A percentile compares a stretch with the other conserved stretches of the same genome.
Conservation (phyloP, 306 rosid genomes). For the Mimosa bimucronata region DNA sequence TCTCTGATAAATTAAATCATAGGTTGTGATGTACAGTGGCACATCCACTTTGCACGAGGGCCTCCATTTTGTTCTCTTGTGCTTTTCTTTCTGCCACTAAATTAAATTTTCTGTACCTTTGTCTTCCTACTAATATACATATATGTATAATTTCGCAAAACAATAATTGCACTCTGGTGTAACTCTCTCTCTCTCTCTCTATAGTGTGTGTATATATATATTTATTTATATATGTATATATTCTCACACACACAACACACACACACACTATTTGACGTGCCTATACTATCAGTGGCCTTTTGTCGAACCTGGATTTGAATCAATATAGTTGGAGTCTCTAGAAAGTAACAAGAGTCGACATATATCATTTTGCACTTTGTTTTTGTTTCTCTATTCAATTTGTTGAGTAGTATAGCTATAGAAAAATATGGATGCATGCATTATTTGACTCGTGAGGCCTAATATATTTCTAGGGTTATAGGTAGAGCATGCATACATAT, state of each 20-base stretch:
- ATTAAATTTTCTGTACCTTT: constrained; percentile 29
- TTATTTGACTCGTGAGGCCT: not conserved
- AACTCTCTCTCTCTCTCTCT: constrained; percentile 13
- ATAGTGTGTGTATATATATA: too few species aligned
- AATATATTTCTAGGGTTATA: not conserved
- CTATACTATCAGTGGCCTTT: not conserved
- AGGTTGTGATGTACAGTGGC: constrained; percentile 52
- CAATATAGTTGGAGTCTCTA: not conserved
- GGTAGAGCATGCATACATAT: not conserved
- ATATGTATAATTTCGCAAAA: not conserved
- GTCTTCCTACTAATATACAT: too few species aligned
- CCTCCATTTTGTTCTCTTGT: constrained; percentile 63
- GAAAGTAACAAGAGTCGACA: not conserved
- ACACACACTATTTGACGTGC: not conserved
- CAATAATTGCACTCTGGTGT: constrained; percentile 38
- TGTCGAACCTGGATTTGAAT: not conserved
- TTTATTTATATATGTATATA: too few species aligned
- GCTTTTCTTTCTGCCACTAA: constrained; percentile 37
- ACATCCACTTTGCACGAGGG: constrained; percentile 73
- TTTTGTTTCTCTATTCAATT: not conserved
- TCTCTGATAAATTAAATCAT: not conserved
- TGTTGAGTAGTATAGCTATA: not conserved
- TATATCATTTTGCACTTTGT: too few species aligned
- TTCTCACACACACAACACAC: not conserved
- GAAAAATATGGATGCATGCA: not conserved